These are phyloP conservation scores for Kregervanrija fluxuum DNA, from an alignment of 805 yeast genomes.

Conservation along the genomic window DNA sequence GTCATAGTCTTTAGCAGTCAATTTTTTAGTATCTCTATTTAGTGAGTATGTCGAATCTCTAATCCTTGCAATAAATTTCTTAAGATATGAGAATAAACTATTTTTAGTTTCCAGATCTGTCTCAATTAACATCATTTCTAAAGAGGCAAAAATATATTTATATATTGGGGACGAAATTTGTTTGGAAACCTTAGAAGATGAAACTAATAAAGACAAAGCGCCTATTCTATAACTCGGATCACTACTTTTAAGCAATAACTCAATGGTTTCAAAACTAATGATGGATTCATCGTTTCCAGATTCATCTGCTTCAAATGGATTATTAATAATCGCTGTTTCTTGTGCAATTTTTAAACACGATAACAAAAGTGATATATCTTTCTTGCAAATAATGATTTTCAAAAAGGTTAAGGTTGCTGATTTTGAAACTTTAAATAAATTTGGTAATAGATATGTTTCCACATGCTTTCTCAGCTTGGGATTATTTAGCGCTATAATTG, in stretches of 20 bases:
- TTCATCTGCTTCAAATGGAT: conserved; percentile 38
- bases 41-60: conserved; percentile 62
- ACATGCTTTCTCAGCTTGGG: conserved; percentile 37
- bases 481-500: conserved; percentile 29
- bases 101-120: conserved; percentile 62
- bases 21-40: conserved; percentile 42
- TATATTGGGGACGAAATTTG: conserved; percentile 43
- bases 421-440: conserved; percentile 48
- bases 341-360: conserved; percentile 60
- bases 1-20: conserved; percentile 25
- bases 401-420: conserved; percentile 28
- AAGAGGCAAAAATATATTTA: conserved; percentile 33
- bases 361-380: conserved; percentile 35
- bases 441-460: conserved; percentile 55
- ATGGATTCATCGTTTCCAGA: conserved; percentile 18
- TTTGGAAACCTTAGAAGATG: conserved; percentile 54
- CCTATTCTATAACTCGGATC: conserved; percentile 36
- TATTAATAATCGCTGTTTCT: conserved; percentile 43
- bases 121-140: conserved; percentile 54
- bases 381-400: conserved; percentile 14
- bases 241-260: conserved; percentile 39
- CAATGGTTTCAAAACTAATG: conserved; percentile 24
- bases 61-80: conserved; percentile 55
- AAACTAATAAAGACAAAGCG: conserved; percentile 53
- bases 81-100: conserved; percentile 52